Base-by-base conservation (phyloP, 2,329 filamentous ascomycete genomes). In the Xylariaceae sp. region DNA sequence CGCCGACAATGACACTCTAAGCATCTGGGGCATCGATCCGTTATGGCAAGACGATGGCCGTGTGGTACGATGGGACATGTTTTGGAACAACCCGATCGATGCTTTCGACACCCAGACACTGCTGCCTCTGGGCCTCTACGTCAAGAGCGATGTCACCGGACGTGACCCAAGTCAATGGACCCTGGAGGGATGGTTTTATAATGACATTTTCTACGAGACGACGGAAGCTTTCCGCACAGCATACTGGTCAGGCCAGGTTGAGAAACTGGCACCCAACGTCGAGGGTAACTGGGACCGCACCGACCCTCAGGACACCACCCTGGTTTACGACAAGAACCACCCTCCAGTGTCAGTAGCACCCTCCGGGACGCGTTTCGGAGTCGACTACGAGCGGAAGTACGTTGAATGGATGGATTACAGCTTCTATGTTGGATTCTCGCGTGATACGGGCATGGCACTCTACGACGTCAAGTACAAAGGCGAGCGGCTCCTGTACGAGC, bases 381-480 rank as follows among this genome's bases (percentile, higher is more conserved):
- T 34, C 17, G 33, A 34, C 33, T 34, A 34, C 33, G 33, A 34
- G 33, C 15, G 33, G 7, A 34, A 19, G 17, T 34, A 34, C 17
- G 33, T 34, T 17, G 33, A 34, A 17, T 34, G 33, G 33, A 34
- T 19, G 33, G 33, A 17, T 18, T 34, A 18, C 33, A 34, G 33
- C 33, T 34, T 34, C 33, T 34, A 34, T 13, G 19, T 34, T 17
- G 33, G 33, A 7, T 34, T 34, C 33, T 19, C 33, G 7, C 17
- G 33, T 17, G 13, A 34, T 7, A 19, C 17, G 4, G 17, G 33
- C 7, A 12, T 34, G 33, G 13, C 33, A 4, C 33, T 19, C 17
- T 18, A 4, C 33, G 33, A 34, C 19, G 17, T 34, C 9, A 19
- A 34, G 15, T 34, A 34, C 17, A 17, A 34, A 17, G 33, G 33